A percentile compares a stretch with the other conserved stretches of the same genome.
Conservation (phyloP, 2,329 filamentous ascomycete species). For the Pseudocercospora vitis region DNA sequence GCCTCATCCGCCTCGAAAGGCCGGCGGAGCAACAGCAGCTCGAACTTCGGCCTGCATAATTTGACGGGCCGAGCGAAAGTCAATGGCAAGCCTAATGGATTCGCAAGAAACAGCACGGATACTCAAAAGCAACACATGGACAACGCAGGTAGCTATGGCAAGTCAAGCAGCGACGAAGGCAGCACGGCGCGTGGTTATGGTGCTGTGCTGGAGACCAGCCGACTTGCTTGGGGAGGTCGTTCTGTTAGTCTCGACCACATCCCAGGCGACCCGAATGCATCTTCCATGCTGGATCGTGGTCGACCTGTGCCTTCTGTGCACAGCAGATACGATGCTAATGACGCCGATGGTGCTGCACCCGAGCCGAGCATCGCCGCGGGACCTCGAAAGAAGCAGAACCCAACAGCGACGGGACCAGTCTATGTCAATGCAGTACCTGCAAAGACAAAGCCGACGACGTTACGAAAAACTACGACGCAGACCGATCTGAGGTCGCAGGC, state of each 20-base stretch:
- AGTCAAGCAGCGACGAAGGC: conserved; percentile 20
- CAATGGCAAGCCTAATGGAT: conserved; percentile 19
- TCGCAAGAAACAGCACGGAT: conserved; percentile 27
- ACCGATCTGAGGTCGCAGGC: conserved; percentile 32
- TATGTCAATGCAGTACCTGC: conserved; percentile 33
- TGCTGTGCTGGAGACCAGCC: conserved; percentile 58
- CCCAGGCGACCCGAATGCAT: conserved; percentile 47
- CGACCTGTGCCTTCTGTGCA: conserved; percentile 47
- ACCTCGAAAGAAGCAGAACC: conserved; percentile 59
- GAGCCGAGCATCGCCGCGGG: conserved; percentile 81
- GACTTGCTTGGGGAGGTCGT: conserved; percentile 49
- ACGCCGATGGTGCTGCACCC: conserved; percentile 74
- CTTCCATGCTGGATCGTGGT: conserved; percentile 46
- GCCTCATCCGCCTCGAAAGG: conserved; percentile 40
- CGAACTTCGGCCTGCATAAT: conserved; percentile 54
- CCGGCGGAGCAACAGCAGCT: conserved; percentile 77
- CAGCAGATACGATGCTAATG: conserved; percentile 41
- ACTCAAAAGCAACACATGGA: conserved; percentile 16
- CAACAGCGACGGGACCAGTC: conserved; percentile 37
- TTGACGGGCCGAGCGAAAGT: conserved; percentile 19
- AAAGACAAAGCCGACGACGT: conserved; percentile 25
- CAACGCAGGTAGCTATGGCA: conserved; percentile 15
- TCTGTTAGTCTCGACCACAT: conserved; percentile 76
- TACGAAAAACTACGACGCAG: conserved; percentile 38
- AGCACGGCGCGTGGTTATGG: conserved; percentile 45